These are phyloP conservation scores for Trichoderma endophyticum DNA, from an alignment of 2,329 filamentous ascomycete species.

Conservation along the genomic window DNA sequence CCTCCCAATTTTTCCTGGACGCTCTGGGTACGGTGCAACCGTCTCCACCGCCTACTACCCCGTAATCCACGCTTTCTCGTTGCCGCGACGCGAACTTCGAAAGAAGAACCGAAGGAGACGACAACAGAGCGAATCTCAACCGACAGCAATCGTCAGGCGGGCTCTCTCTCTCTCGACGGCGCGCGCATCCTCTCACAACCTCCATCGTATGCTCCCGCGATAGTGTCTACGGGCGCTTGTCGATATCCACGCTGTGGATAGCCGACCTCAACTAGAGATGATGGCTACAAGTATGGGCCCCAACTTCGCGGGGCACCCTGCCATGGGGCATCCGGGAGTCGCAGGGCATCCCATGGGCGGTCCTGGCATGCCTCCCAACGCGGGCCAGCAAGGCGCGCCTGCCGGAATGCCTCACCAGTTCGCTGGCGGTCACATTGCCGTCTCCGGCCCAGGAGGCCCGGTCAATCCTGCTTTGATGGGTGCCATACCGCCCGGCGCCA, in stretches of 20 bases:
- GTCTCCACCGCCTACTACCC: constrained; percentile 20
- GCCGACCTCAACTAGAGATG: constrained; percentile 53
- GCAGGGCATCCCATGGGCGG: constrained; percentile 61
- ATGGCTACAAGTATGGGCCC: constrained; percentile 65
- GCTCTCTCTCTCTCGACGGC: not conserved
- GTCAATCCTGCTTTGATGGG: constrained; percentile 75
- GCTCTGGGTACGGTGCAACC: not conserved
- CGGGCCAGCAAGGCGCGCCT: constrained; percentile 66
- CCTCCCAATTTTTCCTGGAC: not conserved
- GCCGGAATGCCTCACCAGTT: constrained; percentile 66
- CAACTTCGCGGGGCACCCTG: constrained; percentile 64
- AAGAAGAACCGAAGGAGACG: not conserved
- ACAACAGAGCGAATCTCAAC: not conserved
- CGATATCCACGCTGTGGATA: constrained; percentile 61
- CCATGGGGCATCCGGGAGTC: constrained; percentile 69
- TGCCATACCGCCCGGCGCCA: constrained; percentile 68
- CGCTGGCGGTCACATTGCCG: constrained; percentile 61
- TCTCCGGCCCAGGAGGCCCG: constrained; percentile 68
- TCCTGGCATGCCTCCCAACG: constrained; percentile 63
- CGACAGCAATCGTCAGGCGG: not conserved
- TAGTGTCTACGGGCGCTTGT: constrained; percentile 43
- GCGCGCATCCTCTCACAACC: constrained; percentile 4
- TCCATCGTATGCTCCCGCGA: constrained; percentile 45
- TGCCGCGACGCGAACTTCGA: constrained; percentile 15
- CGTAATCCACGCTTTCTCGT: constrained; percentile 15